Evolutionary conservation across 148 eudicot species (phyloP).

Genomic region (Camellia sinensis): DNA sequence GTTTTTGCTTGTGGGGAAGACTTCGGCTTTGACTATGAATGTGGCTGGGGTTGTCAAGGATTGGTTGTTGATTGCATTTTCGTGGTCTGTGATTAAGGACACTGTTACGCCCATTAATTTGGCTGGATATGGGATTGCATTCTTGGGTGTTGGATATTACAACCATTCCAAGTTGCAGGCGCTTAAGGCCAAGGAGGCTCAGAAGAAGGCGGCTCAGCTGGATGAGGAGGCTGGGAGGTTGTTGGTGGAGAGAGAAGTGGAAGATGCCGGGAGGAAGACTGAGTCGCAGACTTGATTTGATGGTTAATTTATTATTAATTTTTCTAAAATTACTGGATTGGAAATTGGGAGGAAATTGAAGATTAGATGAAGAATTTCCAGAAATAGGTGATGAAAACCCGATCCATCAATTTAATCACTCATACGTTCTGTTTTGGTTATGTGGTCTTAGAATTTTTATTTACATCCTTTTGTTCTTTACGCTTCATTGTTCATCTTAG

Average conservation of each 20-base stretch:
- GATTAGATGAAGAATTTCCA: not conserved
- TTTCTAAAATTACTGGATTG: not conserved
- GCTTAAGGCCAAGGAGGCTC: slow-evolving; percentile 59
- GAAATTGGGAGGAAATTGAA: not conserved
- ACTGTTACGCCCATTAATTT: slow-evolving; percentile 60
- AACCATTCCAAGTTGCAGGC: slow-evolving; percentile 63
- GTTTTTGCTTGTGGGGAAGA: slow-evolving; percentile 68
- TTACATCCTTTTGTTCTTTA: slow-evolving; percentile 2
- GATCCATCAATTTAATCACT: not conserved
- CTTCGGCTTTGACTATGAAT: slow-evolving; percentile 78
- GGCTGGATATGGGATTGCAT: slow-evolving; percentile 61
- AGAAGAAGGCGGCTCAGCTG: slow-evolving; percentile 44
- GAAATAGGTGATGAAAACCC: not conserved
- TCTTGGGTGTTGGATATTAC: slow-evolving; percentile 64
- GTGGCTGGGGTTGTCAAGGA: slow-evolving; percentile 82
- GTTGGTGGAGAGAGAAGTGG: slow-evolving; percentile 49
- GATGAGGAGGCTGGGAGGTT: slow-evolving; percentile 53
- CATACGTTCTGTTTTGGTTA: not conserved
- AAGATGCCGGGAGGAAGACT: slow-evolving; percentile 31
- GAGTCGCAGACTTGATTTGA: slow-evolving; percentile 32
- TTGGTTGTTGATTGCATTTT: slow-evolving; percentile 76
- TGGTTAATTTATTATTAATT: not conserved
- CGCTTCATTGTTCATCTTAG: not conserved
- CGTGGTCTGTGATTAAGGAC: slow-evolving; percentile 79
- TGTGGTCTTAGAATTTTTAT: not conserved